Percentiles rank a stretch among this genome's conserved stretches.
Evolutionary conservation across 148 eudicot species (phyloP).

Genomic region (Dianthus caryophyllus): DNA sequence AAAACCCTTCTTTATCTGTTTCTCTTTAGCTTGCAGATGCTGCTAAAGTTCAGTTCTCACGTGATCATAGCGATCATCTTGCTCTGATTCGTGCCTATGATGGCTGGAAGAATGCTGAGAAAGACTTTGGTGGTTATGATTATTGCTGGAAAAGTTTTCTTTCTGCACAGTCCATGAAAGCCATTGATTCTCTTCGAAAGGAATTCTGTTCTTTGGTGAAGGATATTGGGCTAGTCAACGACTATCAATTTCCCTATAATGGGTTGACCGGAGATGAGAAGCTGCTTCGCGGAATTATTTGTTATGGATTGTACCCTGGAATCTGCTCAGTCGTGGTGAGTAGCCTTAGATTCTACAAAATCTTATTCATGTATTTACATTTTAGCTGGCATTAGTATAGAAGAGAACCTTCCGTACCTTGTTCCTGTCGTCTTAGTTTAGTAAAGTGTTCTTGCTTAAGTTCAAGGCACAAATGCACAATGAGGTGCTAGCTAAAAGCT

Average conservation of each 20-base stretch:
- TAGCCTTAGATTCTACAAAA: conserved; percentile 16
- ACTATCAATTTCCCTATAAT: conserved; percentile 42
- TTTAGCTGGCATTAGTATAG: not conserved
- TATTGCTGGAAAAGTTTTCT: conserved; percentile 97
- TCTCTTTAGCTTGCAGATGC: conserved; percentile 84
- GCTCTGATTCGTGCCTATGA: conserved; percentile 92
- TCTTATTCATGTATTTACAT: not conserved
- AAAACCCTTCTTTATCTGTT: not conserved
- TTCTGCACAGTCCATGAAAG: conserved; percentile 90
- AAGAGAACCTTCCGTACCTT: not conserved
- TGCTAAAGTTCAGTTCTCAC: conserved; percentile 84
- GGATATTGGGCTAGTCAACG: conserved; percentile 74
- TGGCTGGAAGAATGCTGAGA: conserved; percentile 90
- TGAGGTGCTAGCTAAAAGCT: too few relatives aligned
- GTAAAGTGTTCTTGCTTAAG: not conserved
- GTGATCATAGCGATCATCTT: conserved; percentile 83
- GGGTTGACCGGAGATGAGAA: conserved; percentile 64
- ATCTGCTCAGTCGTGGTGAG: conserved; percentile 93
- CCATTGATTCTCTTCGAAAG: conserved; percentile 80
- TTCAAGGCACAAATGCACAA: too few relatives aligned
- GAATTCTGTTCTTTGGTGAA: conserved; percentile 76
- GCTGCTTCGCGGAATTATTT: conserved; percentile 75
- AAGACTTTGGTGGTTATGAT: conserved; percentile 61
- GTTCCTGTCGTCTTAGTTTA: not conserved
- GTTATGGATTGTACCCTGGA: conserved; percentile 97